Conservation (phyloP, 2,329 filamentous ascomycete genomes). For the Colletotrichum gloeosporioides region DNA sequence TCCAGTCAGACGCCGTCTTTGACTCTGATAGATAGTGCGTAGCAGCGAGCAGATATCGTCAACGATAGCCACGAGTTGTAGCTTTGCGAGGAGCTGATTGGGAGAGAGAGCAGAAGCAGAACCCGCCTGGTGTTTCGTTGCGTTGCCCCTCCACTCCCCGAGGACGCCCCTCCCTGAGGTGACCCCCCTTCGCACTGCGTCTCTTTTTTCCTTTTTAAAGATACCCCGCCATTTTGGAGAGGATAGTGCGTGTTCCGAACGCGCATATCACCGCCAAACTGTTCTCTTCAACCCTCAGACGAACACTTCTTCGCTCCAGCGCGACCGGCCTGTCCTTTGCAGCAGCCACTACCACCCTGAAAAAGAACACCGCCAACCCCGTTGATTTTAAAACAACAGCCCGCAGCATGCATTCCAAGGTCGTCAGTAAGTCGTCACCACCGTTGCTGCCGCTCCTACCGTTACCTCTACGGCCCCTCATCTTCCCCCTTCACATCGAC, state of each 20-base stretch:
- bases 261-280: slow-evolving; percentile 71
- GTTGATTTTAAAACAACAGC: slow-evolving; percentile 43
- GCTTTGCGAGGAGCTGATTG: neutral
- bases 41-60: neutral
- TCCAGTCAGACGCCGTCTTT: slow-evolving; percentile 9
- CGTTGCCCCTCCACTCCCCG: slow-evolving; percentile 12
- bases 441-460: neutral
- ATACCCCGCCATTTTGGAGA: slow-evolving; percentile 20
- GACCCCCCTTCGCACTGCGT: neutral
- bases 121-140: neutral
- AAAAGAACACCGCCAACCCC: slow-evolving; percentile 48
- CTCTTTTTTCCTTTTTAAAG: slow-evolving; percentile 17
- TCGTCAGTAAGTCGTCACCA: slow-evolving; percentile 72
- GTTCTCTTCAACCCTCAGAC: slow-evolving; percentile 78
- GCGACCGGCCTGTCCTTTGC: slow-evolving; percentile 76
- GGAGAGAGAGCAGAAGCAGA: neutral
- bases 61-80: neutral
- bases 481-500: neutral
- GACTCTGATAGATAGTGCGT: neutral
- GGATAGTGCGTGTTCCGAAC: slow-evolving; percentile 23
- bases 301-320: slow-evolving; percentile 74
- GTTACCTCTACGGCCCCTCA: slow-evolving; percentile 17
- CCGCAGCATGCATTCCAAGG: slow-evolving; percentile 87
- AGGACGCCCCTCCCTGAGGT: neutral
- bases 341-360: slow-evolving; percentile 68